Percentiles rank a stretch among this genome's conserved stretches.
phyloP scores from a whole-genome alignment of 306 rosid genomes.

The Ochetophila trinervis region DNA sequence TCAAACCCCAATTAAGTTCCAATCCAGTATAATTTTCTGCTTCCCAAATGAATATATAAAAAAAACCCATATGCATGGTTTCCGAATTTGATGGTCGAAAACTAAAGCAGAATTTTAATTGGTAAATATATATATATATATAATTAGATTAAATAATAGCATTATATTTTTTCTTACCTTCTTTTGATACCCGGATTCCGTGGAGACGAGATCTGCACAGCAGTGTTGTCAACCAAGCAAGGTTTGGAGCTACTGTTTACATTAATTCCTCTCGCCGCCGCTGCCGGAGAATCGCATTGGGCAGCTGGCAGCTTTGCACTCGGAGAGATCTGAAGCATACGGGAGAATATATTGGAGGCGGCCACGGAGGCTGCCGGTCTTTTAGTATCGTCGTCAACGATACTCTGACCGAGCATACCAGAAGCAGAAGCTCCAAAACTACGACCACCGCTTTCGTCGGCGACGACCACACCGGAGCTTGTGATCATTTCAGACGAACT shows the following conservation, averaged over 20 bases:
- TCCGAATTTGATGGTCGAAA: neutral
- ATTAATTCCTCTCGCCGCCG: constrained; percentile 31
- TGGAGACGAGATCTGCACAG: constrained; percentile 85
- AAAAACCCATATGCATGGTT: neutral
- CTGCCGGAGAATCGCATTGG: constrained; percentile 31
- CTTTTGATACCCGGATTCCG: constrained; percentile 76
- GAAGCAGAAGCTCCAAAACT: neutral
- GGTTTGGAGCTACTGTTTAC: constrained; percentile 40
- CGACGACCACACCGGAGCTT: neutral
- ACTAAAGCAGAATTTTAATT: neutral
- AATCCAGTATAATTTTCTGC: neutral
- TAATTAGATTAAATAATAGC: neutral
- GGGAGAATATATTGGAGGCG: constrained; percentile 55
- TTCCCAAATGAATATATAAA: neutral
- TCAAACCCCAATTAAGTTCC: neutral
- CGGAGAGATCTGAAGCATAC: constrained; percentile 91
- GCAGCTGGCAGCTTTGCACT: constrained; percentile 33
- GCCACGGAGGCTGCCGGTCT: neutral
- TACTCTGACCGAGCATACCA: neutral
- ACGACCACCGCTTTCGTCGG: constrained; percentile 1
- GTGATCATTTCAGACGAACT: constrained; percentile 21
- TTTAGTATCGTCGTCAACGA: neutral
- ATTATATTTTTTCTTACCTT: constrained; percentile 38
- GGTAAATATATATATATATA: neutral
- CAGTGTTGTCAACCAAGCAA: constrained; percentile 41